Base-by-base conservation (phyloP, 2,329 filamentous ascomycete species). In the Claviceps sp. region DNA sequence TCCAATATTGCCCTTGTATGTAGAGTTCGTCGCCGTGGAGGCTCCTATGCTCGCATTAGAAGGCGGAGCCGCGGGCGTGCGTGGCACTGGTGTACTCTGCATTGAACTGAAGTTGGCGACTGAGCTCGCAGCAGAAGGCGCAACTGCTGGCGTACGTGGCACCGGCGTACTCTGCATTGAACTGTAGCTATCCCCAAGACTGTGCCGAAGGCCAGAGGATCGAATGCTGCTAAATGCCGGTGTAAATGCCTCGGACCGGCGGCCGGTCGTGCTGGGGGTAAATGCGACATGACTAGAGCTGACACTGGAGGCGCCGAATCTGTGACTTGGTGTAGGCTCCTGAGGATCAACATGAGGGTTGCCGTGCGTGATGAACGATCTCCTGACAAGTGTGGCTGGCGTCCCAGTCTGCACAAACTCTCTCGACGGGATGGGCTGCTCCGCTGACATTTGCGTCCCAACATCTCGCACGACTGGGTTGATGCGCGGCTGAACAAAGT, bases 401-500 rank as follows among this genome's bases (percentile, higher is more conserved):
- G 76, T 79, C 23, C 78, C 76, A 14, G 65, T 60, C 26, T 70
- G 63, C 20, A 80, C 71, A 51, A 69, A 67, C 40, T 75, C 75
- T 39, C 68, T 62, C 7, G 65, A 62, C 37, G 71, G 66, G 7
- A 64, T 60, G 8, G 67, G 67, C 8, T 71, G 67, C 16, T 75
- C 71, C 45, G 69, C 67, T 40, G 79, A 80, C 53, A 85, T 83
- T 65, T 97, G 91, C 1, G 86, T 93, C 5, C 81, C 86, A 1
- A 91, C 88, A 80, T 81, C 77, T 50, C 78, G 70, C 57, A 94
- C 86, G 5, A 86, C 74, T 7, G 85, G 86, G 59, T 94, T 86
- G n/a, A 95, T 79, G 11, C 83, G 78, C 2, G 93, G 93, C 61
- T 94, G 88, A 1, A 98, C 93, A 62, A 85, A 96, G 70, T 98